Base-by-base conservation (phyloP, 2,329 filamentous ascomycete genomes). In the Phialophora chinensis region DNA sequence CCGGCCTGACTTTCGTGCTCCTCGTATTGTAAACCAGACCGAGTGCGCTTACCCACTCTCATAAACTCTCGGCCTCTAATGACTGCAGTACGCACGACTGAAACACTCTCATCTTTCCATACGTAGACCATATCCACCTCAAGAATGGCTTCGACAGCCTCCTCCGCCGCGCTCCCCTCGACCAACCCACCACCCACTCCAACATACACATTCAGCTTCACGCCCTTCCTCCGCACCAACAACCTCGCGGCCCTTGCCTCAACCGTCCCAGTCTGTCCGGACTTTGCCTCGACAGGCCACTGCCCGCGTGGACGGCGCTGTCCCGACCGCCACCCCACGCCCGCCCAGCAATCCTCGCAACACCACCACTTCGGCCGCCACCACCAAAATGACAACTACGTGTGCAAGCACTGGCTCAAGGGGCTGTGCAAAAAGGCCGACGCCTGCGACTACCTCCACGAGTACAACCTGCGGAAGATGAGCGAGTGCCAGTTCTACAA, bases 331-430 rank as follows among this genome's bases (percentile, higher is more conserved):
- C 94, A 98, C 82, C 82, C 80, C 1, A 83, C 81, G 0, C 81
- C 81, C 14, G 79, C 78, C 4, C 77, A 79, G 53, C 77, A 77
- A 12, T 76, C 79, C 77, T 61, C 59, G 14, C 79, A 20, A 78
- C 71, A 70, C 29, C 63, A 70, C 33, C 63, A 68, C 61, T 72
- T 71, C 49, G 73, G 67, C 60, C 65, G 67, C 60, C 66, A 71
- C 44, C 29, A 50, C 25, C 53, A 55, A 20, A 74, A 74, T 67
- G 73, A 74, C 68, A 86, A 82, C 59, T 88, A 98, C 17, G 94
- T 99, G 68, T 99, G 95, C 88, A 99, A 99, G 83, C 95, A 98
- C 84, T 98, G 95, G 89, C 88, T 98, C 75, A 91, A 96, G 71
- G 94, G 93, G 0, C 87, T 99, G 23, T 99, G 95, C 85, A 99